Conservation (phyloP, 148 eudicot species). For the Spergularia bocconei region DNA sequence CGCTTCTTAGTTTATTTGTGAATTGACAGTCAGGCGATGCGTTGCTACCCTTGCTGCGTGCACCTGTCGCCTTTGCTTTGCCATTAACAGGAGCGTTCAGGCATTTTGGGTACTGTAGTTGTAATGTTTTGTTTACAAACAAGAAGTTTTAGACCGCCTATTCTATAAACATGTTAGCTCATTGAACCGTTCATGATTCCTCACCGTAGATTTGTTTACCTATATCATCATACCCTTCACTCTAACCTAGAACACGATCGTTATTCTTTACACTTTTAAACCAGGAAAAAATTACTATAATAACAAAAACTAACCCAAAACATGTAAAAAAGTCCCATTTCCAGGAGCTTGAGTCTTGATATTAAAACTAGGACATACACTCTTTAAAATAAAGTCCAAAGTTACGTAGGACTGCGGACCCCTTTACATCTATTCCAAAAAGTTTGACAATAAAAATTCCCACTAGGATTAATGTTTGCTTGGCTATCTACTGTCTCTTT, state of each 20-base stretch:
- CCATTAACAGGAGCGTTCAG: no score
- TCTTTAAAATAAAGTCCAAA: neutral
- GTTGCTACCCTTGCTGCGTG: no score
- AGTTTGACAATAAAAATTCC: neutral
- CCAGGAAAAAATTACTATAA: neutral
- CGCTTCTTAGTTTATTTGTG: no score
- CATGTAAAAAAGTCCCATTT: neutral
- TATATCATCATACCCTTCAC: neutral
- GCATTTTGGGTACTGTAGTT: no score
- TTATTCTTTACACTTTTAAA: neutral
- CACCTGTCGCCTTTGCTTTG: no score
- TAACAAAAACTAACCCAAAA: neutral
- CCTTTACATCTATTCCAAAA: constrained; percentile 6
- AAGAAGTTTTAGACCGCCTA: no score
- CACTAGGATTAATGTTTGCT: constrained; percentile 19
- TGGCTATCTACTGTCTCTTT: constrained; percentile 22
- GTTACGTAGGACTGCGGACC: constrained; percentile 16
- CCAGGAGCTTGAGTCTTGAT: neutral
- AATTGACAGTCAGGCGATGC: no score
- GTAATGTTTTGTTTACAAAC: no score
- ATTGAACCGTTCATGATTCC: neutral
- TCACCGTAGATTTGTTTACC: neutral
- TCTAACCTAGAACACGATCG: neutral
- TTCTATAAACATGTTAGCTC: no score
- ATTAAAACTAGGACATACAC: neutral